Percentiles rank a stretch among this genome's conserved stretches.
phyloP scores from a whole-genome alignment of 164 flowering plant genomes.

The Pachysandra terminalis region DNA sequence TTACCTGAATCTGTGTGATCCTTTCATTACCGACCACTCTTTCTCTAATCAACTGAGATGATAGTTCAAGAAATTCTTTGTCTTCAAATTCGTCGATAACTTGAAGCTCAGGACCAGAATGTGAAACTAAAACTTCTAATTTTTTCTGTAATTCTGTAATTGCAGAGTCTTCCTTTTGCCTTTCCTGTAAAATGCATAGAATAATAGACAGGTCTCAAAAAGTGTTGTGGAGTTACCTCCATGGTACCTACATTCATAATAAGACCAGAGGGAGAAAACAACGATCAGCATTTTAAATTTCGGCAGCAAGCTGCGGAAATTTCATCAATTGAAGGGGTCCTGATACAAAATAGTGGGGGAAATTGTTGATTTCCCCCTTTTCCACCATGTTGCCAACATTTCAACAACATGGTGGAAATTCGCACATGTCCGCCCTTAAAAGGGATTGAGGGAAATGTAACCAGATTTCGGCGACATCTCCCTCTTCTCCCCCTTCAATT shows the following conservation, averaged over 20 bases:
- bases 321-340: too few relatives aligned
- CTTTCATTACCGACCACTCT: conserved; percentile 22
- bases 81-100: conserved; percentile 69
- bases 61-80: conserved; percentile 67
- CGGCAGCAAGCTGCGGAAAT: too few relatives aligned
- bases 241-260: neutral
- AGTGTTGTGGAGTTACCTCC: neutral
- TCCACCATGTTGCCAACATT: too few relatives aligned
- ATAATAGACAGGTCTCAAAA: neutral
- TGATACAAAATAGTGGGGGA: too few relatives aligned
- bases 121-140: conserved; percentile 43
- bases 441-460: too few relatives aligned
- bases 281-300: too few relatives aligned
- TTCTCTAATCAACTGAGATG: conserved; percentile 41
- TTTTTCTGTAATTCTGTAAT: conserved; percentile 56
- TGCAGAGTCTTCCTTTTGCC: conserved; percentile 42
- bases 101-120: conserved; percentile 33
- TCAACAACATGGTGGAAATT: too few relatives aligned
- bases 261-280: neutral
- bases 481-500: too few relatives aligned
- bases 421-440: too few relatives aligned
- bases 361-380: too few relatives aligned
- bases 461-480: too few relatives aligned
- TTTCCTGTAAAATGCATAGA: conserved; percentile 42
- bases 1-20: conserved; percentile 25